phyloP scores from a whole-genome alignment of 495 filamentous ascomycete species.

The Tuber borchii region DNA sequence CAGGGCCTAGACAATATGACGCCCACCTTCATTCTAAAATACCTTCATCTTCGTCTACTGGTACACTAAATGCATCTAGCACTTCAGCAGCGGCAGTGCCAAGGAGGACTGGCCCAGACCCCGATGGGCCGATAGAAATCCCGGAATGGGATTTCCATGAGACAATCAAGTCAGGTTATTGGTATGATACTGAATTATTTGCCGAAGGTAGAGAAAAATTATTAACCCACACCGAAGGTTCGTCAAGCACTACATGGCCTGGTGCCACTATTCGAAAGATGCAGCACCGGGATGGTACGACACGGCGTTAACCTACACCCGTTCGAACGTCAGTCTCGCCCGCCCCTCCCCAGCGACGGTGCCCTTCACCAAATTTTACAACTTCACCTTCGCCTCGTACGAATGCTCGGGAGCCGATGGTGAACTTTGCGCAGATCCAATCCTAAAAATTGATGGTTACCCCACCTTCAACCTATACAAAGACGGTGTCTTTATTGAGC shows the following conservation, averaged over 20 bases:
- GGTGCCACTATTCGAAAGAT: slow-evolving; percentile 60
- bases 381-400: slow-evolving; percentile 78
- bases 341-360: slow-evolving; percentile 36
- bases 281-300: slow-evolving; percentile 86
- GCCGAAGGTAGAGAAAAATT: not conserved
- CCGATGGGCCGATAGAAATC: slow-evolving; percentile 1
- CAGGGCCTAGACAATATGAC: not conserved
- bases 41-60: not conserved
- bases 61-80: not conserved
- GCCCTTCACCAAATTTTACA: slow-evolving; percentile 62
- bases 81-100: not conserved
- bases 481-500: slow-evolving; percentile 62
- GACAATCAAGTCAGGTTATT: not conserved
- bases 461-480: slow-evolving; percentile 78
- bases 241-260: slow-evolving; percentile 67
- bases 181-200: not conserved
- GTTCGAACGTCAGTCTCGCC: slow-evolving; percentile 51
- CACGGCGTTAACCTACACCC: slow-evolving; percentile 91
- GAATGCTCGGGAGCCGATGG: slow-evolving; percentile 70
- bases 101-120: not conserved
- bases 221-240: slow-evolving; percentile 51
- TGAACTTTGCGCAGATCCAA: slow-evolving; percentile 56
- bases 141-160: not conserved
- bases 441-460: slow-evolving; percentile 57
- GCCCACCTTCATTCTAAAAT: not conserved